Evolutionary conservation across 2,329 filamentous ascomycete genomes (phyloP).

Genomic region (Microascus cirrosus): DNA sequence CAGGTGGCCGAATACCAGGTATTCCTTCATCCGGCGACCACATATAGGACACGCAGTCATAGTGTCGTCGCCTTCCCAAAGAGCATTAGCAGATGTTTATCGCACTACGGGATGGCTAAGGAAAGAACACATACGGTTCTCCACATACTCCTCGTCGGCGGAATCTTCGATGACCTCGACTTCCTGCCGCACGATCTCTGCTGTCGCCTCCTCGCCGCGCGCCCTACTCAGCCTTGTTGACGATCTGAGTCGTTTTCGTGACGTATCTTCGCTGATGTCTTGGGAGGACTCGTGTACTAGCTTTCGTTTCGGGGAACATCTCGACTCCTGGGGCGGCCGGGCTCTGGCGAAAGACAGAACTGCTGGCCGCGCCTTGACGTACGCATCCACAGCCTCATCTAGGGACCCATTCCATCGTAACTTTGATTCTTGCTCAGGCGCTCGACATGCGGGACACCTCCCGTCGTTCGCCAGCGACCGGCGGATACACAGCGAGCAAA

Average conservation of each 20-base stretch:
- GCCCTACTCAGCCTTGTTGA: slow-evolving; percentile 36
- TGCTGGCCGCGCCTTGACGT: slow-evolving; percentile 47
- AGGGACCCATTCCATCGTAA: slow-evolving; percentile 76
- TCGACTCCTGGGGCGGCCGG: neutral
- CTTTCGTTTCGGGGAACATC: slow-evolving; percentile 40
- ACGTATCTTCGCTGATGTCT: slow-evolving; percentile 6
- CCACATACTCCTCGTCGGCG: slow-evolving; percentile 17
- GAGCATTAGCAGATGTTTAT: slow-evolving; percentile 4
- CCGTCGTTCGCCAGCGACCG: slow-evolving; percentile 72
- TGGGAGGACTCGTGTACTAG: slow-evolving; percentile 18
- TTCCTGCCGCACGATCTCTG: slow-evolving; percentile 8
- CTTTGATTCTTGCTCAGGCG: slow-evolving; percentile 70
- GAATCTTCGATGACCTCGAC: slow-evolving; percentile 7
- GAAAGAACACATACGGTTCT: neutral
- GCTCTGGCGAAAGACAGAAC: slow-evolving; percentile 1
- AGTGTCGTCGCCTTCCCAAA: slow-evolving; percentile 46
- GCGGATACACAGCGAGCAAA: slow-evolving; percentile 92
- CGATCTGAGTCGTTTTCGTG: slow-evolving; percentile 37
- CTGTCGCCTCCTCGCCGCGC: slow-evolving; percentile 23
- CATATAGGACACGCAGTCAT: slow-evolving; percentile 81
- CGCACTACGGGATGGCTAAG: slow-evolving; percentile 7
- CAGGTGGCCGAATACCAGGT: slow-evolving; percentile 68
- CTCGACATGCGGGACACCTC: slow-evolving; percentile 77
- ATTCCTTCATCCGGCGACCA: slow-evolving; percentile 64
- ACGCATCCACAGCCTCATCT: slow-evolving; percentile 74